These are phyloP conservation scores for Phytophthora cryptogea DNA, from an alignment of 352 stramenopile species.

Conservation along the genomic window DNA sequence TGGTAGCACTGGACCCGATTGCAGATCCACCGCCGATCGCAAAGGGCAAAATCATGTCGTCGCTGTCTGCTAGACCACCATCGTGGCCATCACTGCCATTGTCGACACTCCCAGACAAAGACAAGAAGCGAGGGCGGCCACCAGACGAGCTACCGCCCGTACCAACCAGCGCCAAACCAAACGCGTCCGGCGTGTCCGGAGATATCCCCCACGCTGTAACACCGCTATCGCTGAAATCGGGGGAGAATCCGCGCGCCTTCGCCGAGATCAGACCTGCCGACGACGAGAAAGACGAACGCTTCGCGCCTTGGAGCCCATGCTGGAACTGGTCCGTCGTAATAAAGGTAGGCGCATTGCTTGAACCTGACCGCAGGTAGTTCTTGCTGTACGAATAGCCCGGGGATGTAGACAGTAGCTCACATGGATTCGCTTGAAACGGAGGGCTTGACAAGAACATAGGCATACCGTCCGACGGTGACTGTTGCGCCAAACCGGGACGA, in stretches of 20 bases:
- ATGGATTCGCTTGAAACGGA: slow-evolving; percentile 69
- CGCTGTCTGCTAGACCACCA: slow-evolving; percentile 3
- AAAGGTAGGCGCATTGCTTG: slow-evolving; percentile 56
- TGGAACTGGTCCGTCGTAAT: slow-evolving; percentile 61
- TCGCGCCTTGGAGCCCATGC: slow-evolving; percentile 27
- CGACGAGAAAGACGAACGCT: slow-evolving; percentile 21
- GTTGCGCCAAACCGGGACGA: not conserved
- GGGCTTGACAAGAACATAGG: slow-evolving; percentile 53
- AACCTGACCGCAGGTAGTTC: slow-evolving; percentile 53
- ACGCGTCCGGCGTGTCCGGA: slow-evolving; percentile 65
- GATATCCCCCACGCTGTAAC: slow-evolving; percentile 69
- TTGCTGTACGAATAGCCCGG: slow-evolving; percentile 79
- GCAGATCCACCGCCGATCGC: slow-evolving; percentile 49
- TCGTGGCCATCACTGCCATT: slow-evolving; percentile 27
- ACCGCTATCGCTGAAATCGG: slow-evolving; percentile 63
- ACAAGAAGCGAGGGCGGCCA: slow-evolving; percentile 51
- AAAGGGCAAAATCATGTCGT: slow-evolving; percentile 70
- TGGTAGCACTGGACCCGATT: slow-evolving; percentile 44
- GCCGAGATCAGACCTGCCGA: slow-evolving; percentile 24
- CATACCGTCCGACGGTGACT: slow-evolving; percentile 20
- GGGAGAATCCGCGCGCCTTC: slow-evolving; percentile 58
- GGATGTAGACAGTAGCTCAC: slow-evolving; percentile 72
- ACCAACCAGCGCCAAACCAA: slow-evolving; percentile 56
- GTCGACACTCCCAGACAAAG: slow-evolving; percentile 29
- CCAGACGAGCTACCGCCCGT: slow-evolving; percentile 21